Evolutionary conservation across 768 basidiomycete genomes (phyloP).

Genomic region (Suillus subalutaceus): DNA sequence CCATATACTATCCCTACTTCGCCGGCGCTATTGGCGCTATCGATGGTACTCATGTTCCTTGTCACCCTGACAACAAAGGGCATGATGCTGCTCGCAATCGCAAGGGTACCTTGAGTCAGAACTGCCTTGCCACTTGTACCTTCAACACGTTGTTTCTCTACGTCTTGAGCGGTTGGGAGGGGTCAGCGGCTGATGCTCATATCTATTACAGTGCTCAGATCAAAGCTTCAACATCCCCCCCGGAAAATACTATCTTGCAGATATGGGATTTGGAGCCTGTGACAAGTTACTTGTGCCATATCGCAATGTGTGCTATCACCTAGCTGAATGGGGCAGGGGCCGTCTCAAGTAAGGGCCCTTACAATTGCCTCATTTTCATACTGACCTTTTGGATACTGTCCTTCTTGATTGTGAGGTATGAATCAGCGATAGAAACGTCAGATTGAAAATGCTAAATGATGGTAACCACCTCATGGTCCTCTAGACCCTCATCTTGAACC

Average conservation of each 20-base stretch:
- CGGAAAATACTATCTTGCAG: slow-evolving; percentile 26
- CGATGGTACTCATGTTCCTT: too few relatives aligned
- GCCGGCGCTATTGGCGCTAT: too few relatives aligned
- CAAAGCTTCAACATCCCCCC: slow-evolving; percentile 7
- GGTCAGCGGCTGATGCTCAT: slow-evolving; percentile 15
- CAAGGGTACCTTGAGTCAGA: slow-evolving; percentile 22
- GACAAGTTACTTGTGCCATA: background rate
- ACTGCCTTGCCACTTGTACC: slow-evolving; percentile 22
- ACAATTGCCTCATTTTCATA: too few relatives aligned
- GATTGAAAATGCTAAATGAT: background rate
- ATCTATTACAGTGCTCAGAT: slow-evolving; percentile 18
- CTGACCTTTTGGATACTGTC: too few relatives aligned
- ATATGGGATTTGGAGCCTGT: slow-evolving; percentile 13
- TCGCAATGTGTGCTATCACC: slow-evolving; percentile 20
- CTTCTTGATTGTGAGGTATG: too few relatives aligned
- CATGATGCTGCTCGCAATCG: slow-evolving; percentile 12
- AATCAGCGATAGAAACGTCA: too few relatives aligned
- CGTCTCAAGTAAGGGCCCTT: slow-evolving; percentile 19
- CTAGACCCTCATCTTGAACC: slow-evolving; percentile 3
- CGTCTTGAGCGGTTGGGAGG: slow-evolving; percentile 20
- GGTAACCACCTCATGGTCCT: background rate
- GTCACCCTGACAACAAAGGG: too few relatives aligned
- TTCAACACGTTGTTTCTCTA: slow-evolving; percentile 19
- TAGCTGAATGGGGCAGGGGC: slow-evolving; percentile 37
- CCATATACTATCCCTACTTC: too few relatives aligned